Percentiles rank a stretch among this genome's conserved stretches.
Conservation (phyloP, 1,284 basidiomycete genomes). For the Pterulicium gracile region DNA sequence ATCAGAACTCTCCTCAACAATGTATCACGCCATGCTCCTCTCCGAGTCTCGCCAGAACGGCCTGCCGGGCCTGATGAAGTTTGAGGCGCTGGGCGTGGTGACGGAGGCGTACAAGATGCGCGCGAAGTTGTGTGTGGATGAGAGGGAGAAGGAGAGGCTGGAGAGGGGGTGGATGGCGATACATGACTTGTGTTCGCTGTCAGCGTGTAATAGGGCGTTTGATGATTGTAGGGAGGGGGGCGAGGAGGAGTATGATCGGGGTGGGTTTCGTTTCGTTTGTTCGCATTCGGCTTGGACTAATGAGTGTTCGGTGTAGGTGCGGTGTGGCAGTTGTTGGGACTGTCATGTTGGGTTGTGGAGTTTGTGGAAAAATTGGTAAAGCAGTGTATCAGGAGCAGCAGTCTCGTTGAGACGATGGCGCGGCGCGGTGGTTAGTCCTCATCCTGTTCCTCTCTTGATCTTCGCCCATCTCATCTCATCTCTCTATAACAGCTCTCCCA, state of each 20-base stretch:
- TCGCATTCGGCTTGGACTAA: not conserved
- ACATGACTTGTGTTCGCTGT: conserved; percentile 53
- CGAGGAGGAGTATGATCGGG: not conserved
- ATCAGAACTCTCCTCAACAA: conserved; percentile 28
- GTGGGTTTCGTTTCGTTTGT: not conserved
- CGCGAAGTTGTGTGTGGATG: conserved; percentile 18
- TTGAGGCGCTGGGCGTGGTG: conserved; percentile 40
- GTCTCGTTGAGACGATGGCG: conserved; percentile 9
- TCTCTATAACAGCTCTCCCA: conserved; percentile 11
- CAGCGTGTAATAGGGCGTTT: conserved; percentile 49
- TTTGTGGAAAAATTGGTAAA: conserved; percentile 56
- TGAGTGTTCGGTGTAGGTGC: conserved; percentile 32
- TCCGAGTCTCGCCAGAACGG: conserved; percentile 29
- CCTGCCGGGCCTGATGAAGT: conserved; percentile 21
- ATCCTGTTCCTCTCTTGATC: conserved; percentile 6
- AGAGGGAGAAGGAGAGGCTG: conserved; percentile 27
- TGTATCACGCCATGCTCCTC: conserved; percentile 31
- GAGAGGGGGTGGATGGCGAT: conserved; percentile 40
- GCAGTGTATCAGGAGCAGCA: conserved; percentile 29
- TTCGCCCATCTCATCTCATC: conserved; percentile 2
- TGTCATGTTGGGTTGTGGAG: conserved; percentile 47
- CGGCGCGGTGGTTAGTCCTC: conserved; percentile 12
- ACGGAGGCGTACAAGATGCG: conserved; percentile 47
- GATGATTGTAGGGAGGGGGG: conserved; percentile 44
- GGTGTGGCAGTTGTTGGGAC: conserved; percentile 55